phyloP scores from a whole-genome alignment of 495 filamentous ascomycete genomes.

The Tuber calosporum region DNA sequence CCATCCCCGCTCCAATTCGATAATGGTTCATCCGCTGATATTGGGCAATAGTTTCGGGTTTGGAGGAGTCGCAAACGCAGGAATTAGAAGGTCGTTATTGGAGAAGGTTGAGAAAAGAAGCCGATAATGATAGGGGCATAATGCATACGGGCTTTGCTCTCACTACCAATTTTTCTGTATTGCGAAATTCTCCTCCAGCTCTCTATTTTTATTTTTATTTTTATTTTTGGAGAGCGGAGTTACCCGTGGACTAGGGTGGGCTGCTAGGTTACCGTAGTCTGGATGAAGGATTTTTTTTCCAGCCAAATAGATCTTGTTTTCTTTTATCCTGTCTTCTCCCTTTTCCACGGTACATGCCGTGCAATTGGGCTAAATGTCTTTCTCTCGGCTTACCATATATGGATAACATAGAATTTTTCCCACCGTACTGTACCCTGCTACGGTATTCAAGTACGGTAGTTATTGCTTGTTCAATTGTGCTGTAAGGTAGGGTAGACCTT shows the following conservation, averaged over 20 bases:
- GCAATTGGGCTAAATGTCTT: neutral
- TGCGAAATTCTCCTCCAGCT: neutral
- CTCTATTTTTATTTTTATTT: neutral
- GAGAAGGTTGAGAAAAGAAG: slow-evolving; percentile 45
- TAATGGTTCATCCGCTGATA: slow-evolving; percentile 1
- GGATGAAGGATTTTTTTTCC: neutral
- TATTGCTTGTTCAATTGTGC: neutral
- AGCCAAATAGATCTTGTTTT: neutral
- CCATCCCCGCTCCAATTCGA: neutral
- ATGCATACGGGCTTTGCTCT: neutral
- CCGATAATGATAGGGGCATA: neutral
- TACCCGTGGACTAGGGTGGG: neutral
- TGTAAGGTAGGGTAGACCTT: too few relatives aligned
- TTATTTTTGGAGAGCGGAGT: slow-evolving; percentile 6
- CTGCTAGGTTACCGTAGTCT: neutral
- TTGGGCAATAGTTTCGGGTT: slow-evolving; percentile 58
- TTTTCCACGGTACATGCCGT: neutral
- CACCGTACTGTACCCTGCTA: neutral
- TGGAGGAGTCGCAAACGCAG: slow-evolving; percentile 79
- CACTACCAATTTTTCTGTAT: neutral
- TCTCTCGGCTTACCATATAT: neutral
- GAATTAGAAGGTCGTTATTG: slow-evolving; percentile 59
- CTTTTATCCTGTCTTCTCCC: too few relatives aligned
- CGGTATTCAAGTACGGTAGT: neutral
- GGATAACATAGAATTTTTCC: neutral